phyloP scores from a whole-genome alignment of 345 rosid genomes.

The Mallotus nudiflorus region DNA sequence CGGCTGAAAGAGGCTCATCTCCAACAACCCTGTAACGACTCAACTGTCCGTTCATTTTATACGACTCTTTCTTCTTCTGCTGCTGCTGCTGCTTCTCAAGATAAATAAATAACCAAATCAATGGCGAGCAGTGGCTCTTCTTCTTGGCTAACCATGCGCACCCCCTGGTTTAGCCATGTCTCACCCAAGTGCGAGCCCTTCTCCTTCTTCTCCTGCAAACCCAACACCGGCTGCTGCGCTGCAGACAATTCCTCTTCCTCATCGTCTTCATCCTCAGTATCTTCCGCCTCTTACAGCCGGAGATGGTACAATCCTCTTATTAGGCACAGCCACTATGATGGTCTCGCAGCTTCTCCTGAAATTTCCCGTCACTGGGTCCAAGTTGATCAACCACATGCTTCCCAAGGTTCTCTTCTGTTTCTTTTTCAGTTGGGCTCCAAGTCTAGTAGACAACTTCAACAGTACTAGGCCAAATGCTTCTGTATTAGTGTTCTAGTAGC shows the following conservation, averaged over 20 bases:
- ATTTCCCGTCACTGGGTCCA: slow-evolving; percentile 64
- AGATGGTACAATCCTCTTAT: slow-evolving; percentile 44
- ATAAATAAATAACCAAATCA: background rate
- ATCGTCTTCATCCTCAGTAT: slow-evolving; percentile 17
- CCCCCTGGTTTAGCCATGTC: slow-evolving; percentile 6
- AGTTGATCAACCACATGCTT: slow-evolving; percentile 44
- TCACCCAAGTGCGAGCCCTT: slow-evolving; percentile 11
- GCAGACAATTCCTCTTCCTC: slow-evolving; percentile 3
- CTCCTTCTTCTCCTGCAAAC: slow-evolving; percentile 14
- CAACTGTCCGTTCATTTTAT: no score
- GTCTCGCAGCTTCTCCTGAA: slow-evolving; percentile 32
- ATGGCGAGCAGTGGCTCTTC: slow-evolving; percentile 19
- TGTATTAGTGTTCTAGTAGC: no score
- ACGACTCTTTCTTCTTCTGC: no score
- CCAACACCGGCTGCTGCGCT: slow-evolving; percentile 22
- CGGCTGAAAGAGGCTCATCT: no score
- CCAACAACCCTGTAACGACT: no score
- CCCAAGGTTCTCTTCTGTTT: slow-evolving; percentile 37
- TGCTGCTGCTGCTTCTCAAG: no score
- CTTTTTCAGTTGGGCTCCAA: background rate
- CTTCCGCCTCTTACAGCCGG: slow-evolving; percentile 39
- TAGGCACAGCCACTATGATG: slow-evolving; percentile 27
- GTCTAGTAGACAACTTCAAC: no score
- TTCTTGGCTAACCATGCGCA: slow-evolving; percentile 38
- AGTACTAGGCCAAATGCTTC: no score